phyloP scores from a whole-genome alignment of 306 rosid genomes.

The Aeschynomene evenia region DNA sequence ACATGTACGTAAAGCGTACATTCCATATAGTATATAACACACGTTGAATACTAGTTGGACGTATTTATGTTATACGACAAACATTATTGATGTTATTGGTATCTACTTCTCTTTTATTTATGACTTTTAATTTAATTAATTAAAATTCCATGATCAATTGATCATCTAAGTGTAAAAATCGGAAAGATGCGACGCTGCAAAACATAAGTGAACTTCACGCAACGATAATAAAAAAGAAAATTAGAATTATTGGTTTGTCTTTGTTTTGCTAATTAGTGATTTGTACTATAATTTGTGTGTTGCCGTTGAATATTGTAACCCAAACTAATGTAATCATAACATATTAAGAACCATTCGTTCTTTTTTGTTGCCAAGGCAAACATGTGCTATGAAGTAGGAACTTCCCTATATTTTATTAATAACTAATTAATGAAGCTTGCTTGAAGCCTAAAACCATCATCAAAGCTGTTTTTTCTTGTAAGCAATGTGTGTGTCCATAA shows the following conservation, averaged over 20 bases:
- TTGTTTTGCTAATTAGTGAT: background rate
- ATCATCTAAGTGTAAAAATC: background rate
- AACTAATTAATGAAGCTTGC: background rate
- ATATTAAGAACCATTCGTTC: background rate
- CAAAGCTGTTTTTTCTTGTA: background rate
- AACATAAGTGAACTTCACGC: slow-evolving; percentile 25
- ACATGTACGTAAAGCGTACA: too few relatives aligned
- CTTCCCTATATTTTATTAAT: background rate
- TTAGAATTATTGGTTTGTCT: background rate
- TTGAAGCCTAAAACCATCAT: background rate
- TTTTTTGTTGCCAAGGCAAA: background rate
- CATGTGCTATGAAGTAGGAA: background rate
- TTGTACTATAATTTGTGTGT: background rate
- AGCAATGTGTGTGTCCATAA: background rate
- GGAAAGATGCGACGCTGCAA: background rate
- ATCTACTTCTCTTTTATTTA: background rate
- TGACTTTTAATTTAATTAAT: background rate
- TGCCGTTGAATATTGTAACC: background rate
- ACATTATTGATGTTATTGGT: too few relatives aligned
- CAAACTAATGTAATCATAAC: background rate
- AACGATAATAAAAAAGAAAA: slow-evolving; percentile 16
- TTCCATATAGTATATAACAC: too few relatives aligned
- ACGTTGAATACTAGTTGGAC: too few relatives aligned
- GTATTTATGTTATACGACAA: too few relatives aligned
- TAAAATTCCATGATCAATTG: too few relatives aligned